phyloP scores from a whole-genome alignment of 371 early-diverging fungal genomes.

The Saksenaea vasiformis region DNA sequence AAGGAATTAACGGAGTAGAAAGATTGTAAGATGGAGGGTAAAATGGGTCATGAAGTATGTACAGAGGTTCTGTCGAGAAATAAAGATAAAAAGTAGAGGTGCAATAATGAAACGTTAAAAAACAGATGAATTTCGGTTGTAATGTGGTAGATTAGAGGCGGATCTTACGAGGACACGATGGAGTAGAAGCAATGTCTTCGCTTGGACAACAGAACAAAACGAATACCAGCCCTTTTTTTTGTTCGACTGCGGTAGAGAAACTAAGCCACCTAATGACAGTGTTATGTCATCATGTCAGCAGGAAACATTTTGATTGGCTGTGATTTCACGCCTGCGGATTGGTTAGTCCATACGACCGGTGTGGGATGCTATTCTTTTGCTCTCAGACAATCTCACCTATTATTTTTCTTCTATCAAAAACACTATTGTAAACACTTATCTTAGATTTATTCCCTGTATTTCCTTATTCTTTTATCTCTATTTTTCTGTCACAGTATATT shows the following conservation, averaged over 20 bases:
- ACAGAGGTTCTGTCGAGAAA: neutral
- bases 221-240: neutral
- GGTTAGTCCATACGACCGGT: no score
- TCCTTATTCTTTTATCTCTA: no score
- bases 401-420: no score
- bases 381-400: no score
- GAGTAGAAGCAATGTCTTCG: neutral
- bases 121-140: neutral
- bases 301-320: no score
- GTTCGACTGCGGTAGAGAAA: neutral
- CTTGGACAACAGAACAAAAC: neutral
- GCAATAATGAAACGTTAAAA: neutral
- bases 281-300: no score
- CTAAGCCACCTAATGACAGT: no score
- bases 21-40: neutral
- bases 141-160: neutral
- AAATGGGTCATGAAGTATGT: constrained; percentile 6
- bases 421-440: no score
- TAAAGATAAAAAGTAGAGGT: neutral
- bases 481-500: no score
- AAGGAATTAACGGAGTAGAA: neutral
- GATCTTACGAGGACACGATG: constrained; percentile 5
- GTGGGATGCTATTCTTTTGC: no score
- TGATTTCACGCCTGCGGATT: no score
- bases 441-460: no score